A percentile compares a stretch with the other conserved stretches of the same genome.
Conservation (phyloP, 805 yeast species). For the Kazachstania bromeliacearum region DNA sequence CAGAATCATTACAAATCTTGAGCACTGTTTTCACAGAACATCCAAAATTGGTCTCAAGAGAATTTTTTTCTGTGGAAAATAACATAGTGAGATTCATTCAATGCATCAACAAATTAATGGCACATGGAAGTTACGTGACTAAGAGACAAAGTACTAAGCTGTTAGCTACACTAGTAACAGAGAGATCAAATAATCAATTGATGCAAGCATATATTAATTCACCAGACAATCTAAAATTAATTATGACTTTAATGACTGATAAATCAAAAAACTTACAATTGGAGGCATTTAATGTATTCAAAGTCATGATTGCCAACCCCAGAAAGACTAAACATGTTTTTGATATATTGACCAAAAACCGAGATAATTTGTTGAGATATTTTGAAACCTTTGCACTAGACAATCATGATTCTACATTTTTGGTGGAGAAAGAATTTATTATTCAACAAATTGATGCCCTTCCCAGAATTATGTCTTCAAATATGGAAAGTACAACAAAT, state of each 20-base stretch:
- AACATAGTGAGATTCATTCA: constrained; percentile 52
- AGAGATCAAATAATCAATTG: constrained; percentile 58
- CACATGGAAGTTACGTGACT: constrained; percentile 78
- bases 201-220: constrained; percentile 72
- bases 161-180: constrained; percentile 60
- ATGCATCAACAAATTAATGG: constrained; percentile 59
- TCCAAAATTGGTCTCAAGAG: constrained; percentile 51
- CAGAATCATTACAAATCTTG: constrained; percentile 77
- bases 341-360: constrained; percentile 77
- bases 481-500: constrained; percentile 6
- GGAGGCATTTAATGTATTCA: constrained; percentile 90
- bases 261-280: constrained; percentile 80
- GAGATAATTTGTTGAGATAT: constrained; percentile 63
- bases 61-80: constrained; percentile 45
- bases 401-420: constrained; percentile 50
- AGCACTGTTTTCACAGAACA: constrained; percentile 61
- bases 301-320: constrained; percentile 94
- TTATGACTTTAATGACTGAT: constrained; percentile 81
- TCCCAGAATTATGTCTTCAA: constrained; percentile 45
- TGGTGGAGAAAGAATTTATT: constrained; percentile 75
- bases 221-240: constrained; percentile 71
- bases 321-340: constrained; percentile 68
- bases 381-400: constrained; percentile 53
- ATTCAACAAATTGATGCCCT: constrained; percentile 61
- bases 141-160: constrained; percentile 82